phyloP scores from a whole-genome alignment of 345 rosid genomes.

The Eucalyptus polybractea region DNA sequence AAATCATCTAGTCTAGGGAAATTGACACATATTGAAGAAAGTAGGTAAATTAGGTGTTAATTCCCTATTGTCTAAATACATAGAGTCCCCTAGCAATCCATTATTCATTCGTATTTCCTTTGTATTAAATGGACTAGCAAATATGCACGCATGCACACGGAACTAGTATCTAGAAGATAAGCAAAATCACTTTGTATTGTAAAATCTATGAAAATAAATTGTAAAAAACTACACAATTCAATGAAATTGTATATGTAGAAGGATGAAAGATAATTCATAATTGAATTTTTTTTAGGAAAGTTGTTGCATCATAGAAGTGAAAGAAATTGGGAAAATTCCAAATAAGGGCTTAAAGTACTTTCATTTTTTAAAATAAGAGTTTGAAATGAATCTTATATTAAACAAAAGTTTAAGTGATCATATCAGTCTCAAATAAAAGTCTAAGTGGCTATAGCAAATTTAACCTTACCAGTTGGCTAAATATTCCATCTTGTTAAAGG shows the following conservation, averaged over 20 bases:
- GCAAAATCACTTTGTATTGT: background rate
- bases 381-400: no score
- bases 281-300: background rate
- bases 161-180: background rate
- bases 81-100: background rate
- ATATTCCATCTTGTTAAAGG: no score
- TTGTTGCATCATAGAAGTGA: background rate
- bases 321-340: background rate
- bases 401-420: no score
- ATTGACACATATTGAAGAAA: background rate
- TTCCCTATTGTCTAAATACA: background rate
- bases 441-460: accelerated
- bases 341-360: accelerated
- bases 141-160: background rate
- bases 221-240: background rate
- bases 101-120: background rate
- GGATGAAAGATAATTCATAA: background rate
- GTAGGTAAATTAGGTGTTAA: background rate
- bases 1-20: background rate
- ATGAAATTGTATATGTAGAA: background rate
- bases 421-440: no score
- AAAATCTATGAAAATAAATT: background rate
- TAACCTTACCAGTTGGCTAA: accelerated
- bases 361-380: accelerated
- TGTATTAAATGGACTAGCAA: background rate